Evolutionary conservation across 2,329 filamentous ascomycete genomes (phyloP).

Genomic region (Stachybotrys elegans): DNA sequence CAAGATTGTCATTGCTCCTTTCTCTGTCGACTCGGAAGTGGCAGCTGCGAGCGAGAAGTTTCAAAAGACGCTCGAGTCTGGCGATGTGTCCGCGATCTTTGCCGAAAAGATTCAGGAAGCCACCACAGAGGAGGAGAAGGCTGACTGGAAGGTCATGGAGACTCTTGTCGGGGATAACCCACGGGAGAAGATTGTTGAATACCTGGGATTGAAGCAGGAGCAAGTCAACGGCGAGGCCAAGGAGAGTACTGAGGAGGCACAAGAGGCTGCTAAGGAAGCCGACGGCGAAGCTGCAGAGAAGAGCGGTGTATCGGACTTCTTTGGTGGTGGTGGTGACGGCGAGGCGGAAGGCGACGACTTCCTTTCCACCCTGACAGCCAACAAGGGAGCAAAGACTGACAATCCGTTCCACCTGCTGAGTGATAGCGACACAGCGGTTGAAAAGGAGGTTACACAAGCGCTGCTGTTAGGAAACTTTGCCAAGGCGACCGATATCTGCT

Average conservation of each 20-base stretch:
- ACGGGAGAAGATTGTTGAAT: conserved; percentile 79
- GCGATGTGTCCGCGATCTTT: conserved; percentile 74
- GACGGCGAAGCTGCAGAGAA: conserved; percentile 30
- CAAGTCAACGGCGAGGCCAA: conserved; percentile 42
- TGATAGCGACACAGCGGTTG: conserved; percentile 76
- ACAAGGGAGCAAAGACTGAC: conserved; percentile 88
- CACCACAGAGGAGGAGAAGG: conserved; percentile 84
- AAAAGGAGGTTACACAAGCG: conserved; percentile 81
- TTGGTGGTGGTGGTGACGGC: conserved; percentile 57
- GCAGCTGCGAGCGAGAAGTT: conserved; percentile 83
- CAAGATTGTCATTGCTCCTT: conserved; percentile 78
- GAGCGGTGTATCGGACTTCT: conserved; percentile 72
- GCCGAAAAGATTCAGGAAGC: conserved; percentile 71
- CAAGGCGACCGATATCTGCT: conserved; percentile 80
- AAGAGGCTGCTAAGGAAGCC: conserved; percentile 20
- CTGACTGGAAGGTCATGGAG: conserved; percentile 92
- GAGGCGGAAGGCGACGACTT: conserved; percentile 81
- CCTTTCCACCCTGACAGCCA: conserved; percentile 75
- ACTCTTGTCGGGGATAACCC: conserved; percentile 81
- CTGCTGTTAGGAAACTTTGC: conserved; percentile 89
- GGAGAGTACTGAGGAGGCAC: conserved; percentile 16
- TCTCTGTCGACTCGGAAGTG: conserved; percentile 80
- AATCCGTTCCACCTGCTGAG: conserved; percentile 89
- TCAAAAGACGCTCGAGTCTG: conserved; percentile 72
- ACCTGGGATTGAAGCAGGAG: conserved; percentile 78